phyloP scores from a whole-genome alignment of 164 flowering plant genomes.

The Protea cynaroides region DNA sequence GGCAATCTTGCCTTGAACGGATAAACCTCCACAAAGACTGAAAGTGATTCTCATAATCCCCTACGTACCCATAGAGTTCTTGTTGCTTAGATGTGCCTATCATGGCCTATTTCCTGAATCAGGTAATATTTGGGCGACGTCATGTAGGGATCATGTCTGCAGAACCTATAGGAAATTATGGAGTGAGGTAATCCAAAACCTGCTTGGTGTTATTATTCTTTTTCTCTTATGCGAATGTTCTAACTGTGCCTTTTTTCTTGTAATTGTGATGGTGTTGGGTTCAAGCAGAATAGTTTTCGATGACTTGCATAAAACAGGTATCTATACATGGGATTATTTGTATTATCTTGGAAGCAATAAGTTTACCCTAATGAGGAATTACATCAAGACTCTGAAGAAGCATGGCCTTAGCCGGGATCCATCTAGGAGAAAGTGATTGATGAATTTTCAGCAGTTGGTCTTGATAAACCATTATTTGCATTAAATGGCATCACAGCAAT shows the following conservation, averaged over 20 bases:
- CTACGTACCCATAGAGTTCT: neutral
- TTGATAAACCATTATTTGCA: neutral
- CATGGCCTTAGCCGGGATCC: slow-evolving; percentile 82
- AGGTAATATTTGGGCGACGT: slow-evolving; percentile 85
- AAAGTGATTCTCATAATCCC: neutral
- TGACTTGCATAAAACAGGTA: slow-evolving; percentile 96
- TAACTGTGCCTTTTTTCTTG: neutral
- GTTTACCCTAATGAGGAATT: slow-evolving; percentile 70
- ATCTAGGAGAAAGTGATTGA: slow-evolving; percentile 33
- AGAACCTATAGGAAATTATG: slow-evolving; percentile 94
- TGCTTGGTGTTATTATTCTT: neutral
- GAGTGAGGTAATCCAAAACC: slow-evolving; percentile 62
- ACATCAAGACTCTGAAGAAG: slow-evolving; percentile 58
- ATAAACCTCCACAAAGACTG: no score
- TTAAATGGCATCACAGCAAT: neutral
- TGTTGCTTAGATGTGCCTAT: neutral
- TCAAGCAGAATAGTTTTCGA: slow-evolving; percentile 66
- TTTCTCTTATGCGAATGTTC: neutral
- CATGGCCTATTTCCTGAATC: slow-evolving; percentile 9
- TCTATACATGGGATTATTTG: slow-evolving; percentile 88
- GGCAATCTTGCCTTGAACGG: no score
- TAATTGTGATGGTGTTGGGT: slow-evolving; percentile 3
- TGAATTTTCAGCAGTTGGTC: neutral
- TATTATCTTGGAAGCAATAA: slow-evolving; percentile 81
- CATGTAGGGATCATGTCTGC: slow-evolving; percentile 96